A percentile compares a stretch with the other conserved stretches of the same genome.
Evolutionary conservation across 2,329 filamentous ascomycete species (phyloP).

Genomic region (Westerdykella aurantiaca): DNA sequence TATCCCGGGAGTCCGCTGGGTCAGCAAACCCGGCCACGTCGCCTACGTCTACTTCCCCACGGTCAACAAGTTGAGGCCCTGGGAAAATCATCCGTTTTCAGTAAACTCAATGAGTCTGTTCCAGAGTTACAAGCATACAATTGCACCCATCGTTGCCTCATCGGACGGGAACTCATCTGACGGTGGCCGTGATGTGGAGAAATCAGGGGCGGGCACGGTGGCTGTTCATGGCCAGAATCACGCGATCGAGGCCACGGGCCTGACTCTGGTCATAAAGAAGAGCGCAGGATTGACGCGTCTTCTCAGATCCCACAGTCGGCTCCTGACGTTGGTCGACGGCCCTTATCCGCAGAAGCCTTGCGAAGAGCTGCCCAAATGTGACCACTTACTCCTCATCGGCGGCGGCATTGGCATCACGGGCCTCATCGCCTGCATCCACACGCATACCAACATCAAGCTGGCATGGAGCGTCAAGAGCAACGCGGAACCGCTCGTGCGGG

Average conservation of each 20-base stretch:
- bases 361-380: slow-evolving; percentile 1
- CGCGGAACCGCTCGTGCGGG: slow-evolving; percentile 8
- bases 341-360: not conserved
- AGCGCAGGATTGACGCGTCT: slow-evolving; percentile 4
- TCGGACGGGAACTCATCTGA: no score
- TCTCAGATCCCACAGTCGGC: slow-evolving; percentile 1
- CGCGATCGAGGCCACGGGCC: not conserved
- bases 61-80: slow-evolving; percentile 29
- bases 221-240: no score
- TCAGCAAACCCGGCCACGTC: slow-evolving; percentile 29
- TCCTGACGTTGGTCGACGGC: slow-evolving; percentile 1
- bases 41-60: slow-evolving; percentile 49
- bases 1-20: slow-evolving; percentile 36
- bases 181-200: no score
- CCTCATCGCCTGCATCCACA: slow-evolving; percentile 33
- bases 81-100: slow-evolving; percentile 54
- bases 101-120: not conserved
- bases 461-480: slow-evolving; percentile 33
- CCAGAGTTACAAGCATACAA: no score
- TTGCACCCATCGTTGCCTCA: no score
- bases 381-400: slow-evolving; percentile 39
- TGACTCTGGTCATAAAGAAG: not conserved
- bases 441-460: slow-evolving; percentile 36
- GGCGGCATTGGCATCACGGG: slow-evolving; percentile 49
- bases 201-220: no score